Evolutionary conservation across 202 grass and related monocot genomes (phyloP).

Genomic region (Cymbopogon flexuosus): DNA sequence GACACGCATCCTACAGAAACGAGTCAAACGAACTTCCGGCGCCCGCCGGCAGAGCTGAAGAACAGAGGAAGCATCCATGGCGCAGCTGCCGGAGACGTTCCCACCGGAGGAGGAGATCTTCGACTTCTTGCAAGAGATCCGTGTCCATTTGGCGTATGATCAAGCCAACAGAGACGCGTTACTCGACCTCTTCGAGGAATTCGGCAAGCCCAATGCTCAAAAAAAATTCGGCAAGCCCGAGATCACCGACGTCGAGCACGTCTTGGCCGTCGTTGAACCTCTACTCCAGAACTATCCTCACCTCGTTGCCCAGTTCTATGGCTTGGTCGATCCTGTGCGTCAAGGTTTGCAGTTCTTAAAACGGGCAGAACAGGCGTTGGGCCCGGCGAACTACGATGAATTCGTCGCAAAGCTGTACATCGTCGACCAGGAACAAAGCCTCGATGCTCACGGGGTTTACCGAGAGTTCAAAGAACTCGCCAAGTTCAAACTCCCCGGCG

Average conservation of each 20-base stretch:
- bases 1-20: background rate
- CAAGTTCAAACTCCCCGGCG: background rate
- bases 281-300: background rate
- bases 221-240: background rate
- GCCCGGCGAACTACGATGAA: background rate
- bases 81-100: background rate
- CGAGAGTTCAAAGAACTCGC: background rate
- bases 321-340: background rate
- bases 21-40: too few relatives aligned
- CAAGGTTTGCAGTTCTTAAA: background rate
- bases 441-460: constrained; percentile 4
- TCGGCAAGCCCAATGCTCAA: background rate
- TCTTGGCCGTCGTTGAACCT: background rate
- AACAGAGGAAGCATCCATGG: background rate
- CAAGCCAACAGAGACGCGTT: background rate
- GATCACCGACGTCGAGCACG: background rate
- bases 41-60: background rate
- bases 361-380: background rate
- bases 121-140: background rate
- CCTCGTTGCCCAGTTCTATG: background rate
- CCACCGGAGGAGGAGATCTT: background rate
- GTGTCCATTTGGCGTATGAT: background rate
- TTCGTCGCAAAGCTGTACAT: background rate
- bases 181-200: background rate
- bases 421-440: background rate